Evolutionary conservation across 192 early-diverging fungal genomes (phyloP).

Genomic region (Umbelopsis sp.): DNA sequence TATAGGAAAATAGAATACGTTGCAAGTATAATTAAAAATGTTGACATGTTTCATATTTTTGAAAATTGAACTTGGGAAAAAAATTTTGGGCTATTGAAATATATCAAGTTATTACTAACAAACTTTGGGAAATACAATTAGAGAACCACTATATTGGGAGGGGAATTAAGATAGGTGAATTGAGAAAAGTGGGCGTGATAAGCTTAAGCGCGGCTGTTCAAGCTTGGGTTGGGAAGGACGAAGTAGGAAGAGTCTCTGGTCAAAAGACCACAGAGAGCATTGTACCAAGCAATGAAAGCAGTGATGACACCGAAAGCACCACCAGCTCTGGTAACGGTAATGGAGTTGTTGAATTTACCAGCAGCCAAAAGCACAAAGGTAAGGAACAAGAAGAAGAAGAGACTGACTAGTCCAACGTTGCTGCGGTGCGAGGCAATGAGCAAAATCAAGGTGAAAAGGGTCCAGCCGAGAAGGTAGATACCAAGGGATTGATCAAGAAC

Average conservation of each 20-base stretch:
- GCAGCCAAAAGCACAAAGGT: constrained; percentile 73
- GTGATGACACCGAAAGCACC: constrained; percentile 76
- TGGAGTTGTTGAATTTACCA: constrained; percentile 53
- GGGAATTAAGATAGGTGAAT: neutral
- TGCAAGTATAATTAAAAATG: no score
- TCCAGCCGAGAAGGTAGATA: constrained; percentile 68
- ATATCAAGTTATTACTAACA: no score
- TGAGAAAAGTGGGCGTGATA: neutral
- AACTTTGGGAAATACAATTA: no score
- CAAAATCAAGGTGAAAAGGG: constrained; percentile 71
- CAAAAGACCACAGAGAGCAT: constrained; percentile 64
- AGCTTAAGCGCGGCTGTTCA: constrained; percentile 5
- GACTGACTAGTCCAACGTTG: constrained; percentile 58
- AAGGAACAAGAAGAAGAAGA: constrained; percentile 69
- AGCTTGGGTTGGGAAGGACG: constrained; percentile 44
- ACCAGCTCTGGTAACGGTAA: constrained; percentile 57
- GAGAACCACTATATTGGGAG: neutral
- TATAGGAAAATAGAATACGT: no score
- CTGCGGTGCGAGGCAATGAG: constrained; percentile 66
- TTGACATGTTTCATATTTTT: no score
- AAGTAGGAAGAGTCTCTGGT: constrained; percentile 55
- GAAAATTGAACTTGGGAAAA: no score
- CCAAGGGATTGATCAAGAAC: constrained; percentile 50
- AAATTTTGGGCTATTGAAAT: no score
- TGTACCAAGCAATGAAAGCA: constrained; percentile 77